These are phyloP conservation scores for Dipteronia sinensis DNA, from an alignment of 345 rosid species.

Conservation along the genomic window DNA sequence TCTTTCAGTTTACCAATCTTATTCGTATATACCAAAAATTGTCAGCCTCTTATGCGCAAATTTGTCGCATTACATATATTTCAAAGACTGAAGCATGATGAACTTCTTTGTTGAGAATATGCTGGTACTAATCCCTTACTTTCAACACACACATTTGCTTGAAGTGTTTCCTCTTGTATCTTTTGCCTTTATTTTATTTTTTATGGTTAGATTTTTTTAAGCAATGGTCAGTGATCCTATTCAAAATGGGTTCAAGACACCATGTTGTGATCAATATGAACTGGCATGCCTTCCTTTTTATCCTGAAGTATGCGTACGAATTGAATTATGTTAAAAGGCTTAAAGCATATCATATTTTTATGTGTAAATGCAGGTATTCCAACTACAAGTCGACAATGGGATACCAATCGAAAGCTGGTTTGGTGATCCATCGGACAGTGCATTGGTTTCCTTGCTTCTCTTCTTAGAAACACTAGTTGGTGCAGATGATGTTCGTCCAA, in stretches of 20 bases:
- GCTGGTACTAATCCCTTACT: not conserved
- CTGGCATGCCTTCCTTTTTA: not conserved
- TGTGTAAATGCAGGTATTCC: constrained; percentile 20
- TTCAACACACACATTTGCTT: not conserved
- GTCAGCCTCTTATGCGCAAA: not conserved
- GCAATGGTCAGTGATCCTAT: not conserved
- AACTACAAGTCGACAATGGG: constrained; percentile 25
- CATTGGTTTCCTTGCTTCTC: constrained; percentile 23
- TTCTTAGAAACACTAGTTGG: constrained; percentile 25
- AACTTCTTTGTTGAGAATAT: constrained; percentile 6
- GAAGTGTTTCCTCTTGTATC: not conserved
- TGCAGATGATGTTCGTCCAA: constrained; percentile 23
- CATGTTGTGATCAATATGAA: not conserved
- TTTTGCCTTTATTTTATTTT: not conserved
- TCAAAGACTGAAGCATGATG: not conserved
- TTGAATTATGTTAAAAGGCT: not conserved
- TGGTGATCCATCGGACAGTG: constrained; percentile 27
- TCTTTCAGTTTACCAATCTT: not conserved
- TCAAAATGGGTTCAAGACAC: not conserved
- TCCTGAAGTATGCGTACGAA: not conserved
- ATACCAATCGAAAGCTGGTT: constrained; percentile 29
- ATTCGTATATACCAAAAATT: not conserved
- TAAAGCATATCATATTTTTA: not conserved
- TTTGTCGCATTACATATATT: not conserved
- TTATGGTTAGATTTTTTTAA: not conserved